Base-by-base conservation (phyloP, 1,284 basidiomycete species). In the Pascua guehoae region DNA sequence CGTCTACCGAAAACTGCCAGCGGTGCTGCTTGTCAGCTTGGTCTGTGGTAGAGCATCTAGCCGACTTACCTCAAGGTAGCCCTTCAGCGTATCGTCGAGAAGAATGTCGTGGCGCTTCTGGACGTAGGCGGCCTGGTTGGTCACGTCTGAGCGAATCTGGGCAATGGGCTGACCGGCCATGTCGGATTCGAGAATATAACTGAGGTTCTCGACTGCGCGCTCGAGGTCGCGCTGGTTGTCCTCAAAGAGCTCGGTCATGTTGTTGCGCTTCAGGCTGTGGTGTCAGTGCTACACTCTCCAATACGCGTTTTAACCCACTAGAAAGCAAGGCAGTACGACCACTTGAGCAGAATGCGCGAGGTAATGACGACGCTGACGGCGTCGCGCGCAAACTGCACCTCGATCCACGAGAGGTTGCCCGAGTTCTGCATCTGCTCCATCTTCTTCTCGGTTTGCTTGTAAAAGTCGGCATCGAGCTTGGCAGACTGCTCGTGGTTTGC, bases 301-400 rank as follows among this genome's bases (percentile, higher is more conserved):
- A n/a, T 17, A 49, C n/a, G 37, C 18, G 14, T 11, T 9, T 18
- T 24, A 49, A 70, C 76, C 66, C 57, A 78, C 73, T 97, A 98
- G 80, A 93, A 98, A 12, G 94, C 95, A 94, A 98, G 97, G n/a
- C 91, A 89, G 72, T 98, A 98, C 15, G 94, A 98, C 95, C 96
- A 98, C 78, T 98, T 98, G 62, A 98, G 84, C 45, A 95, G 97
- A 81, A 87, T 91, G 40, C 95, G 86, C 72, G 94, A 97, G 73
- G 88, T 88, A 64, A 87, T 85, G 11, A 91, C 86, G 67, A 88
- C 87, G 69, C 97, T 93, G 2, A 97, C 92, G 0, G 95, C 95
- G 77, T 95, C 94, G 79, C 91, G 91, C 81, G 97, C 92, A 78
- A 98, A 98, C 77, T 98, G 95, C 40, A 94, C 94, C 78, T 98